phyloP scores from a whole-genome alignment of 1,284 basidiomycete species.

The Naganishia liquefaciens region DNA sequence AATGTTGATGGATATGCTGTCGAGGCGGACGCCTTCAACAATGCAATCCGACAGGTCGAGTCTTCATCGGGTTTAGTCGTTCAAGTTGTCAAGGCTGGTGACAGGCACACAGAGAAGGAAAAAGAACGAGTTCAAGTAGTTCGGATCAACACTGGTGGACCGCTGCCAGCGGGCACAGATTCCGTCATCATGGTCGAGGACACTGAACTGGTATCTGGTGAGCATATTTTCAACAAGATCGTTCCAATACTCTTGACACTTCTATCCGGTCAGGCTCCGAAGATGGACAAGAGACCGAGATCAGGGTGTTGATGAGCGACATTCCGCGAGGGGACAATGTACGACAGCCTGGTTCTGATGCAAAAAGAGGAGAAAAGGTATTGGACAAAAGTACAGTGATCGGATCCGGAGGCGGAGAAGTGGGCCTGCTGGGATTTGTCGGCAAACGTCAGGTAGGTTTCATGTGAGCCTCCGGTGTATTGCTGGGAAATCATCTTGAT shows the following conservation, averaged over 20 bases:
- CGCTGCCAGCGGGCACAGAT: constrained; percentile 71
- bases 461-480: too few relatives aligned
- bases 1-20: constrained; percentile 87
- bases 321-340: constrained; percentile 68
- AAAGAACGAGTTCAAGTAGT: constrained; percentile 63
- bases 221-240: not conserved
- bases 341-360: constrained; percentile 71
- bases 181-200: constrained; percentile 90
- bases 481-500: not conserved
- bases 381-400: constrained; percentile 66
- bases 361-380: constrained; percentile 66
- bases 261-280: constrained; percentile 18
- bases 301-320: constrained; percentile 67
- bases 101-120: constrained; percentile 59
- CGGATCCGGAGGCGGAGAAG: constrained; percentile 70
- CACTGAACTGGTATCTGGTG: constrained; percentile 64
- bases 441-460: constrained; percentile 65
- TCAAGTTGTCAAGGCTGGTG: constrained; percentile 53
- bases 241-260: not conserved
- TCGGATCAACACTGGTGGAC: constrained; percentile 75
- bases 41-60: constrained; percentile 54
- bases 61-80: constrained; percentile 58
- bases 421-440: constrained; percentile 80
- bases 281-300: constrained; percentile 65
- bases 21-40: constrained; percentile 1